Percentiles rank a stretch among this genome's conserved stretches.
phyloP scores from a whole-genome alignment of 768 basidiomycete species.

The Suillus spraguei region DNA sequence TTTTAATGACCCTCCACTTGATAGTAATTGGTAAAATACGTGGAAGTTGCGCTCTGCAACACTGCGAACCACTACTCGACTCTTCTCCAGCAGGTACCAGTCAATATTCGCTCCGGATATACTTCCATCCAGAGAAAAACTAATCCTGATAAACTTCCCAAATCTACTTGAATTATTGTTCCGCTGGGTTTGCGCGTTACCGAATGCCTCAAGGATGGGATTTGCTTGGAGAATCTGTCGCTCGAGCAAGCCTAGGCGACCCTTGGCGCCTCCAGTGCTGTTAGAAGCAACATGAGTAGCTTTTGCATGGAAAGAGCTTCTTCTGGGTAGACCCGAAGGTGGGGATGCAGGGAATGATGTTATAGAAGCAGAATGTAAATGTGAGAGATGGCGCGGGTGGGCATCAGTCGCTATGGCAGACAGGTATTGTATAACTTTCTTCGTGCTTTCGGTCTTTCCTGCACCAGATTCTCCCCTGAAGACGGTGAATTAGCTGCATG shows the following conservation, averaged over 20 bases:
- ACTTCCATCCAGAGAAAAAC: constrained; percentile 89
- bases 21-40: constrained; percentile 94
- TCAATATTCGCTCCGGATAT: constrained; percentile 98
- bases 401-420: constrained; percentile 93
- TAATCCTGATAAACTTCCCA: constrained; percentile 96
- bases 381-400: constrained; percentile 56
- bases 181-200: constrained; percentile 96
- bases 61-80: constrained; percentile 85
- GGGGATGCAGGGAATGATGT: constrained; percentile 61
- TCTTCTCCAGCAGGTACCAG: constrained; percentile 99
- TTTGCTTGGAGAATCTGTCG: constrained; percentile 97
- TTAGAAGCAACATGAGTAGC: constrained; percentile 45
- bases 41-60: constrained; percentile 94
- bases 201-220: constrained; percentile 96
- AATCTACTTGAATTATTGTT: constrained; percentile 99
- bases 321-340: constrained; percentile 69
- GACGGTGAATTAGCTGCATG: constrained; percentile 17
- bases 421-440: constrained; percentile 99
- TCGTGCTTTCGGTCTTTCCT: constrained; percentile 98
- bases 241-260: constrained; percentile 85
- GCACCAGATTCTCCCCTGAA: constrained; percentile 95
- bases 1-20: constrained; percentile 70
- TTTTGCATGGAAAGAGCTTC: constrained; percentile 59
- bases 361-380: constrained; percentile 68
- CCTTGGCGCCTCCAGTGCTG: constrained; percentile 55